Percentiles rank a stretch among this genome's conserved stretches.
Conservation (phyloP, 2,329 filamentous ascomycete genomes). For the Colletotrichum paranaense region DNA sequence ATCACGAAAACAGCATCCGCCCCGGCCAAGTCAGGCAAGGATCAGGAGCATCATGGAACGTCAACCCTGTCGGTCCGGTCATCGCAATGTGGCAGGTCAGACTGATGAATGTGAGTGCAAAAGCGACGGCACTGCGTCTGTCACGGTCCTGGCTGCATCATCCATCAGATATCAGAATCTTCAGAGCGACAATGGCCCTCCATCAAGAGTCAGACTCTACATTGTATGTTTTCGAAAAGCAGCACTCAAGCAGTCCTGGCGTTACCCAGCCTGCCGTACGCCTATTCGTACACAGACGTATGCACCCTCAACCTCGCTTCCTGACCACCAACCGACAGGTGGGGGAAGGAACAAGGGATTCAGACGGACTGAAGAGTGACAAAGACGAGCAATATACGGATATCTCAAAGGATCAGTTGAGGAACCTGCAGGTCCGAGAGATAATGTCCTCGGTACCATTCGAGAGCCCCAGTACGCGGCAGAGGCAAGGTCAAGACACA, state of each 20-base stretch:
- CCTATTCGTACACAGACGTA: slow-evolving; percentile 4
- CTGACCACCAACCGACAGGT: slow-evolving; percentile 6
- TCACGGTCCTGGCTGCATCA: slow-evolving; percentile 16
- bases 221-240: slow-evolving; percentile 10
- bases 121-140: slow-evolving; percentile 26
- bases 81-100: slow-evolving; percentile 36
- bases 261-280: slow-evolving; percentile 2
- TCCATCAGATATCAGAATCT: slow-evolving; percentile 36
- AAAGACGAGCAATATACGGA: slow-evolving; percentile 1
- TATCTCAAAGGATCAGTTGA: slow-evolving; percentile 18
- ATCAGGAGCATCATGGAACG: slow-evolving; percentile 32
- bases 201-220: slow-evolving; percentile 1
- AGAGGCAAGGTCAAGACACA: slow-evolving; percentile 7
- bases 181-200: slow-evolving; percentile 10
- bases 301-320: background rate
- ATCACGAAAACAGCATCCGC: slow-evolving; percentile 33
- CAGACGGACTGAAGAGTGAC: slow-evolving; percentile 5
- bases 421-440: slow-evolving; percentile 29
- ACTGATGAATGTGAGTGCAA: slow-evolving; percentile 34
- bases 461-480: slow-evolving; percentile 12
- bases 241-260: slow-evolving; percentile 25
- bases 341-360: background rate
- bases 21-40: slow-evolving; percentile 34
- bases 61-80: slow-evolving; percentile 35
- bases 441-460: slow-evolving; percentile 18